Evolutionary conservation across 108 stramenopile species (phyloP).

Genomic region (Epipyxis sp.): DNA sequence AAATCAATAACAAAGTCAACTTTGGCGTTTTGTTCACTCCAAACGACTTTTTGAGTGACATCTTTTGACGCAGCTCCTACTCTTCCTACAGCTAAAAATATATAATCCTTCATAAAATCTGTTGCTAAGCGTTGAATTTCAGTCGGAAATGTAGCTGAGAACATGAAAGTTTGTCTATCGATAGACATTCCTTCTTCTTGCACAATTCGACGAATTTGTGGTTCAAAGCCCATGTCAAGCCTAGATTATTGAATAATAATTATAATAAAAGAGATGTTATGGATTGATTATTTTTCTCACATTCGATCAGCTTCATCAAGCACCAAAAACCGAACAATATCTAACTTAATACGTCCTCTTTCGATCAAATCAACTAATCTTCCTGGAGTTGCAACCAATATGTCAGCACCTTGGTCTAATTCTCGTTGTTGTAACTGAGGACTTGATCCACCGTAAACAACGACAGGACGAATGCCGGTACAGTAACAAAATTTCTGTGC

Average conservation of each 20-base stretch:
- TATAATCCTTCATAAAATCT: conserved; percentile 90
- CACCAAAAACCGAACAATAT: conserved; percentile 78
- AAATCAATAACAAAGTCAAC: conserved; percentile 69
- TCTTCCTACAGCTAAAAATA: conserved; percentile 92
- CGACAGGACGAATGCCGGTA: conserved; percentile 86
- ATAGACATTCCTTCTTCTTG: conserved; percentile 59
- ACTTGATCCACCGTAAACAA: conserved; percentile 96
- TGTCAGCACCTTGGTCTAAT: conserved; percentile 60
- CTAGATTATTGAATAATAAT: background rate
- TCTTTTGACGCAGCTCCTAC: conserved; percentile 87
- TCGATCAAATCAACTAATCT: conserved; percentile 87
- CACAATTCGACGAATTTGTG: conserved; percentile 92
- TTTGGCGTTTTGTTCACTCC: conserved; percentile 85
- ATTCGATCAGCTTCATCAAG: conserved; percentile 91
- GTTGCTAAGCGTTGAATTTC: conserved; percentile 92
- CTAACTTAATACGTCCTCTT: conserved; percentile 79
- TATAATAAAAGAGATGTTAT: background rate
- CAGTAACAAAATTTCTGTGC: conserved; percentile 87
- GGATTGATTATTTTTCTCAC: conserved; percentile 41
- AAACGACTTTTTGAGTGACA: conserved; percentile 85
- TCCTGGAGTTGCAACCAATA: conserved; percentile 93
- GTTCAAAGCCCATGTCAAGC: conserved; percentile 96
- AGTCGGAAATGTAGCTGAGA: conserved; percentile 94
- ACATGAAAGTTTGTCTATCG: conserved; percentile 87
- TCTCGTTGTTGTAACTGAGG: conserved; percentile 67